Evolutionary conservation across 2,329 filamentous ascomycete genomes (phyloP).

Genomic region (Clonostachys rhizophaga): DNA sequence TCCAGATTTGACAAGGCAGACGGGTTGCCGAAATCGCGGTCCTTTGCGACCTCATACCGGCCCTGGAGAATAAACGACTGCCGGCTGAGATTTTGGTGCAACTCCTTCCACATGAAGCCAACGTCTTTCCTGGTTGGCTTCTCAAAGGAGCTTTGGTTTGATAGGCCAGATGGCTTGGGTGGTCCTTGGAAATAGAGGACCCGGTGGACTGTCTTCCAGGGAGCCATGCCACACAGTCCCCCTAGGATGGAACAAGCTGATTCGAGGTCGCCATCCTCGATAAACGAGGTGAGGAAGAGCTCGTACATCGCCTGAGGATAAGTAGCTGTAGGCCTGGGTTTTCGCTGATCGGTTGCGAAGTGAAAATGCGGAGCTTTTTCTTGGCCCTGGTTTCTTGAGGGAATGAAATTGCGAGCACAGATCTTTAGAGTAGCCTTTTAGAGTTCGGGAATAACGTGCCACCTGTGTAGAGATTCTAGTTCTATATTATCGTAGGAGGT

Average conservation of each 20-base stretch:
- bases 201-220: constrained; percentile 42
- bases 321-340: not conserved
- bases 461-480: not conserved
- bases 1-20: constrained; percentile 31
- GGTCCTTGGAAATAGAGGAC: constrained; percentile 50
- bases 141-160: constrained; percentile 30
- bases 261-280: constrained; percentile 43
- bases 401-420: no score
- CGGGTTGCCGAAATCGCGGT: constrained; percentile 1
- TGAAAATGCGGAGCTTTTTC: no score
- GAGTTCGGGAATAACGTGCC: no score
- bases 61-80: constrained; percentile 54
- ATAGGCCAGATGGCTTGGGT: constrained; percentile 36
- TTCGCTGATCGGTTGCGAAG: not conserved
- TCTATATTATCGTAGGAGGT: not conserved
- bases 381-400: no score
- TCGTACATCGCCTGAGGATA: constrained; percentile 45
- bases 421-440: no score
- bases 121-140: constrained; percentile 30
- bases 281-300: constrained; percentile 50
- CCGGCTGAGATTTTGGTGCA: constrained; percentile 48
- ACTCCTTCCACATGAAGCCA: constrained; percentile 41
- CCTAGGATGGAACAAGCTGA: constrained; percentile 47
- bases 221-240: constrained; percentile 52
- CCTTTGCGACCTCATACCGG: constrained; percentile 49